Conservation (phyloP, 1,139 yeast species). For the Candida sanyaensis region DNA sequence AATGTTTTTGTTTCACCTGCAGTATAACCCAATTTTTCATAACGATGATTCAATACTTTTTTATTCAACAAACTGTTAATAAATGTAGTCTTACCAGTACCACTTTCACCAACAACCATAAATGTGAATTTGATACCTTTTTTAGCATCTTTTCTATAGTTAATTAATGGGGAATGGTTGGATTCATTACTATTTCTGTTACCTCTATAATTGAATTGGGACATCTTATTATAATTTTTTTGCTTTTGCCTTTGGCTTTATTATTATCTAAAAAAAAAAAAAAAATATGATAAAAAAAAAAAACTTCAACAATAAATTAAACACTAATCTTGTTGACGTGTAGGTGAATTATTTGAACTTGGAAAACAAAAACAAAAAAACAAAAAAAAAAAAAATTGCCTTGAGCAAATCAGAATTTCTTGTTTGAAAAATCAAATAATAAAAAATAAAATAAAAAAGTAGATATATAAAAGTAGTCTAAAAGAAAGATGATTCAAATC, state of each 20-base stretch:
- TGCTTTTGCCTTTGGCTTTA: neutral
- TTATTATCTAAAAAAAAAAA: neutral
- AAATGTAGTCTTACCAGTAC: constrained; percentile 87
- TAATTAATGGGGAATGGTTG: constrained; percentile 46
- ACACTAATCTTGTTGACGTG: neutral
- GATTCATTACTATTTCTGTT: neutral
- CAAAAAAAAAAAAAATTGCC: neutral
- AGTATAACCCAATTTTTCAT: constrained; percentile 29
- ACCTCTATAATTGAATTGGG: neutral
- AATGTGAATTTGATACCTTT: constrained; percentile 84
- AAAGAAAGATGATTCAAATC: neutral
- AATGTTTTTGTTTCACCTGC: constrained; percentile 48
- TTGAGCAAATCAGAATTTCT: neutral
- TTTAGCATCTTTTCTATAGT: constrained; percentile 69
- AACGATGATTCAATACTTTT: constrained; percentile 60
- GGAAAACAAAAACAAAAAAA: too few relatives aligned
- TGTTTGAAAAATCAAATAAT: neutral
- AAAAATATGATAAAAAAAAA: neutral
- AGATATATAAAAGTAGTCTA: too few relatives aligned
- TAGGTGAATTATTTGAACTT: neutral
- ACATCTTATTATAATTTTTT: neutral
- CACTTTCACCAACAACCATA: constrained; percentile 83
- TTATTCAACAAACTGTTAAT: constrained; percentile 73
- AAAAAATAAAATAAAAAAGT: neutral
- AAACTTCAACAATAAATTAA: neutral